Base-by-base conservation (phyloP, 2,329 filamentous ascomycete species). In the Exutisphaerella laricina region DNA sequence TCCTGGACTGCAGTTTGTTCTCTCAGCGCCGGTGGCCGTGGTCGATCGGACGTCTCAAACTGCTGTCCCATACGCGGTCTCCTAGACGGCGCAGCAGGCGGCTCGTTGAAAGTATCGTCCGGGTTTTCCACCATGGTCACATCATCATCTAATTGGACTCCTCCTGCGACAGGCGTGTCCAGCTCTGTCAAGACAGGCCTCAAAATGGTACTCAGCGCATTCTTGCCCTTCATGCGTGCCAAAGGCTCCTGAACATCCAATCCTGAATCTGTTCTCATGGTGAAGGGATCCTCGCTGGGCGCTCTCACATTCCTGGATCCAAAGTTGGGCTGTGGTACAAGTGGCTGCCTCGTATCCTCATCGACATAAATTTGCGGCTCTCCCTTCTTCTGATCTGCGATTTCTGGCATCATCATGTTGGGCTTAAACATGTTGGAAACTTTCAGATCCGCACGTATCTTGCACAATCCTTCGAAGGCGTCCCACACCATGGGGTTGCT, bases 401-500 rank as follows among this genome's bases (percentile, higher is more conserved):
- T 67, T 41, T 77, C 46, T 14, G 46, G 66, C 65, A 85, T 74
- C 50, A 85, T 81, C 16, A 75, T 69, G 12, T 77, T 87, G 55
- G 84, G 69, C 61, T 82, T 88, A 69, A 95, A 98, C 49, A 96
- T 85, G 58, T 94, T 95, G 18, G 82, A 77, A 7, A 92, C 80
- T 43, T 85, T 81, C 41, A 97, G 75, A 53, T 81, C 82, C 32
- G 88, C 83, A 3, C 87, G 80, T 31, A 78, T 86, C 60, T 96
- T 88, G 62, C 89, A 95, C 5, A 98, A 75, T 12, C 80, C 84
- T 16, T 83, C 81, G 58, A 97, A 97, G 0, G 90, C 89, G 71
- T 98, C 92, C 92, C 92, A 98, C 78, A 95, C 92, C 66, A 97
- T 90, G 1, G 92, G 89, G 59, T 97, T 98, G 41, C 82, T 66